Base-by-base conservation (phyloP, 164 flowering plant species). In the Chloranthus sessilifolius region DNA sequence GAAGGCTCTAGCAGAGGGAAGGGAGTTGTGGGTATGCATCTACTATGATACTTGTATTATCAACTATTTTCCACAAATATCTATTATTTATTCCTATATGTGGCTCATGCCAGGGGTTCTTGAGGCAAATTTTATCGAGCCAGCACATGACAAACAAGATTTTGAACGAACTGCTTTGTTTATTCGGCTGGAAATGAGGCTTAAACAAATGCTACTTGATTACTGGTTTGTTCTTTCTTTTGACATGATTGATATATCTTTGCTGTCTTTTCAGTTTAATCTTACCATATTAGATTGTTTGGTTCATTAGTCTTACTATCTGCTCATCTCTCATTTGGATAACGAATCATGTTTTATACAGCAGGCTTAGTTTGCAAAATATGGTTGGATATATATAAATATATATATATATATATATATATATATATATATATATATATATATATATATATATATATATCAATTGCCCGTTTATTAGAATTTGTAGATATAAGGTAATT, bases 111-210 rank as follows among this genome's bases (percentile, higher is more conserved):
- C 59, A 88, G 98, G 95, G 48, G 76, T 88, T 56, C 88, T 88
- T 64, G 99, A 92, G 71, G 99, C 91, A 68, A 86, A 86, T 72
- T 92, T 92, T 65, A 80, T 88, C 43, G 87, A 92, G 58, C 99
- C 99, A 30, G 95, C 91, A 31, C 99, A 92, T 70, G 96, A 92
- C 70, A 88, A 88, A 63, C 99, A 92, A 57, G 98, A 88, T 64
- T 92, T 92, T 75, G 99, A 92, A 74, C 76, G 95, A 73, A 82
- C 99, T 6, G 57, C 89, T 43, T 49, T 78, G 45, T 88, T 70
- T 54, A 40, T 74, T 27, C 79, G 83, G 39, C 69, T 92, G 53
- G 99, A 92, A 69, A 26, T 59, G 11, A 82, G 58, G 78, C 78
- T 92, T 56, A 86, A 79, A 50, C 85, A 83, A 58, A 82, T 88